Base-by-base conservation (phyloP, 1,284 basidiomycete genomes). In the Ustilago cynodontis region DNA sequence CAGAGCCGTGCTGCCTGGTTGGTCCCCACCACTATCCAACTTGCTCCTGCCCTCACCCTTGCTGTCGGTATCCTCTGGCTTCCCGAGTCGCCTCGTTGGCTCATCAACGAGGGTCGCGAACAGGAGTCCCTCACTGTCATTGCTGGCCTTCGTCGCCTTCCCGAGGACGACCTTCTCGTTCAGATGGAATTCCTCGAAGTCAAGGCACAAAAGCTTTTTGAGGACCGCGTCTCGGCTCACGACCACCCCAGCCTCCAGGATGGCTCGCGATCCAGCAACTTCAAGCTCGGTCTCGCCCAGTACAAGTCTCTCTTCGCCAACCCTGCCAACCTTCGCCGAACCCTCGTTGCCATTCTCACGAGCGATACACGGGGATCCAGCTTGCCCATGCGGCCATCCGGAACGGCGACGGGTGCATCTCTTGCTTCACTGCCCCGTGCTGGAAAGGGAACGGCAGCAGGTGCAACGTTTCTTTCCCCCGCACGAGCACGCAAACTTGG, bases 101-200 rank as follows among this genome's bases (percentile, higher is more conserved):
- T 87, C 66, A 87, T 93, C 33, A 91, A 92, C 82, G 87, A 91
- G 79, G 91, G 90, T 35, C 88, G 91, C 41, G 90, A 94, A 71
- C 91, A 93, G 14, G 92, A 94, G 85, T 91, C 91, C 1, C 87
- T 93, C 20, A 79, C 83, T 7, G 91, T 91, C 10, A 88, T 94
- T 16, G 90, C 91, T 79, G 86, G 85, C 37, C 90, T 91, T 9
- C 90, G 93, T 41, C 82, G 87, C 9, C 86, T 90, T 16, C 88
- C 90, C 2, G 86, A 89, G 9, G 89, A 92, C 59, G 87, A 89
- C 24, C 90, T 92, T 20, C 86, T 91, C 11, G 90, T 94, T 8
- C 90, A 92, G 74, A 91, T 93, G 74, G 93, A 94, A 80, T 93
- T 91, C 87, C 88, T 93, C 89, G 92, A 93, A 82, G 92, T 94